Percentiles rank a stretch among this genome's conserved stretches.
These are phyloP conservation scores for Hsuehochloa calcarea DNA, from an alignment of 176 grass and related monocot species.

Conservation along the genomic window DNA sequence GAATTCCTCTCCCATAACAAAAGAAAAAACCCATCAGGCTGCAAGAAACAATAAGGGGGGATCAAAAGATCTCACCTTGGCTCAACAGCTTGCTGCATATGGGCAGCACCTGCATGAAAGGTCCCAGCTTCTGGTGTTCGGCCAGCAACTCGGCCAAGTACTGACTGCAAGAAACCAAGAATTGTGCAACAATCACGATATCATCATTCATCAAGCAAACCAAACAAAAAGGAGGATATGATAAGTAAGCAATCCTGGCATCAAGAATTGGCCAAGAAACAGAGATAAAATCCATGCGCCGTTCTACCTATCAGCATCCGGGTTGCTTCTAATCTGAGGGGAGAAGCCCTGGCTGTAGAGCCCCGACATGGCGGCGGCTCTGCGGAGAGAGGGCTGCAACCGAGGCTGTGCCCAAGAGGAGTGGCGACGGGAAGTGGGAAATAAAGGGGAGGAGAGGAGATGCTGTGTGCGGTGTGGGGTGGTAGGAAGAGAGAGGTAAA, in stretches of 20 bases:
- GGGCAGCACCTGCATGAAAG: constrained; percentile 97
- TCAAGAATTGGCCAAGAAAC: constrained; percentile 37
- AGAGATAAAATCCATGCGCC: constrained; percentile 24
- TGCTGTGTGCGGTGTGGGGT: constrained; percentile 36
- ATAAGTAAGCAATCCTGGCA: constrained; percentile 41
- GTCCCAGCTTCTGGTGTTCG: constrained; percentile 92
- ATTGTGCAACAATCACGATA: constrained; percentile 1
- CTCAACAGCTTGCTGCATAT: constrained; percentile 87
- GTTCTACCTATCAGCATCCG: constrained; percentile 81
- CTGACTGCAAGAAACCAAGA: constrained; percentile 54
- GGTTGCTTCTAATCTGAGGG: constrained; percentile 77
- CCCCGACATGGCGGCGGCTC: constrained; percentile 69
- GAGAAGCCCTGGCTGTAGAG: constrained; percentile 78
- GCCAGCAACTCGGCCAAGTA: constrained; percentile 88
- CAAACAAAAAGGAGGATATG: background rate
- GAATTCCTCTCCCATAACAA: constrained; percentile 5
- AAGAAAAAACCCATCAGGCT: constrained; percentile 22
- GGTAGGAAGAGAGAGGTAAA: constrained; percentile 54
- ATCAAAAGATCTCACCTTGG: constrained; percentile 70
- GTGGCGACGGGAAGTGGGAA: background rate
- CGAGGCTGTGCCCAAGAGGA: background rate
- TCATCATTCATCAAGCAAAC: constrained; percentile 14
- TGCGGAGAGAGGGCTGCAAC: constrained; percentile 16
- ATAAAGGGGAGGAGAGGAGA: background rate
- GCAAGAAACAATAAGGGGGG: constrained; percentile 16